Base-by-base conservation (phyloP, 2,329 filamentous ascomycete species). In the Aspergillus hortae region DNA sequence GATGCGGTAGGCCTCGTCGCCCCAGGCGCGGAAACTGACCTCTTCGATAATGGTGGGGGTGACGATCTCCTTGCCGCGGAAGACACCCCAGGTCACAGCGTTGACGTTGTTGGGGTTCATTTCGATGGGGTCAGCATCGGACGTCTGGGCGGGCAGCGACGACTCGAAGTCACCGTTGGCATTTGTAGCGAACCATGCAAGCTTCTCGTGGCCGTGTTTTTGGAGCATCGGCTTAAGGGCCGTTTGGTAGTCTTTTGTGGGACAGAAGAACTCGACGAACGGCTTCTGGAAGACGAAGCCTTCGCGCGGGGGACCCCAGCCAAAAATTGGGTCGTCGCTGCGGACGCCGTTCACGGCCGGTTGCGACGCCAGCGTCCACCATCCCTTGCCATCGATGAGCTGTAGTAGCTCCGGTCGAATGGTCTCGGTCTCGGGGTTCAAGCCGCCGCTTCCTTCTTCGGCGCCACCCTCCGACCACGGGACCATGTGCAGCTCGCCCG, bases 211-310 rank as follows among this genome's bases (percentile, higher is more conserved):
- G 49, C 83, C 83, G 33, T 81, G 73, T 10, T 74, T 74, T 48
- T 72, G 67, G 42, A 97, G 81, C 53, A 83, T 81, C 4, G 79
- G 77, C 57, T 82, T 81, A 30, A 99, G 79, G 1, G 69, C 64
- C 4, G 59, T 68, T 14, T 75, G 71, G 86, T 91, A 97, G 68
- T 92, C 89, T 0, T 80, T 71, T 0, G 79, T 74, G 0, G 92
- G 86, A 52, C 95, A 76, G 78, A 99, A 99, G 74, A 97, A 90
- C 70, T 99, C 94, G 47, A 99, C 91, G 71, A 99, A 99, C 0
- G 92, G 88, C 74, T 97, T 99, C 67, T 99, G 94, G 77, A 96
- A 99, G 44, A 97, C 91, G 69, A 95, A 97, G 15, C 94, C 94
- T 63, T 76, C 74, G 30, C 92, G 86, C 46, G 82, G 83, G 0